These are phyloP conservation scores for Discostella stelligera DNA, from an alignment of 352 stramenopile species.

Conservation along the genomic window DNA sequence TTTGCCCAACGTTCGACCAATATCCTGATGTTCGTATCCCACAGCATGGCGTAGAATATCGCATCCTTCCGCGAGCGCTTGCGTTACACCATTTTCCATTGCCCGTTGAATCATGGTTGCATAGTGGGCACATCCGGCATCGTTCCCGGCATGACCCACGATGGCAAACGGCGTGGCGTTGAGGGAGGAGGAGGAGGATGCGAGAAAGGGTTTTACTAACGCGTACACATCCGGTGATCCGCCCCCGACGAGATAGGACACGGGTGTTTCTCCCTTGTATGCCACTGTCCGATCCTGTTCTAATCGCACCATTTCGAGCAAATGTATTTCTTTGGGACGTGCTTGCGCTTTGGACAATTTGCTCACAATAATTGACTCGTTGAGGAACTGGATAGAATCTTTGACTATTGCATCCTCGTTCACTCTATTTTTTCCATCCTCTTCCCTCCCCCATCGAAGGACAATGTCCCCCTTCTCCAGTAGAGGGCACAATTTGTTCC, in stretches of 20 bases:
- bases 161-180: slow-evolving; percentile 17
- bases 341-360: slow-evolving; percentile 41
- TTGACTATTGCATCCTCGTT: slow-evolving; percentile 20
- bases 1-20: slow-evolving; percentile 36
- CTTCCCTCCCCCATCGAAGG: slow-evolving; percentile 43
- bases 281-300: slow-evolving; percentile 18
- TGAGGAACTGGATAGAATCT: slow-evolving; percentile 24
- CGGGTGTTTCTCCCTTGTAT: slow-evolving; percentile 3
- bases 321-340: slow-evolving; percentile 23
- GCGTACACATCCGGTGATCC: slow-evolving; percentile 25
- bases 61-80: slow-evolving; percentile 29
- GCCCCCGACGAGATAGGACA: slow-evolving; percentile 41
- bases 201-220: slow-evolving; percentile 18
- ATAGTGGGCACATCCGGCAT: slow-evolving; percentile 38
- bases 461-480: slow-evolving; percentile 42
- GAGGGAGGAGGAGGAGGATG: not conserved
- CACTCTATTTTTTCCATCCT: slow-evolving; percentile 9
- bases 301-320: slow-evolving; percentile 51
- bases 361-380: slow-evolving; percentile 23
- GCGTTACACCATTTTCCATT: slow-evolving; percentile 36
- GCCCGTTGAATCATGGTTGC: slow-evolving; percentile 42
- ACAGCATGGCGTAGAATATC: slow-evolving; percentile 27
- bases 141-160: slow-evolving; percentile 37
- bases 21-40: slow-evolving; percentile 39
- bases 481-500: slow-evolving; percentile 24